Evolutionary conservation across 345 rosid species (phyloP), one percentile per base, ranked within the genome.

Genomic region (Angophora floribunda): DNA sequence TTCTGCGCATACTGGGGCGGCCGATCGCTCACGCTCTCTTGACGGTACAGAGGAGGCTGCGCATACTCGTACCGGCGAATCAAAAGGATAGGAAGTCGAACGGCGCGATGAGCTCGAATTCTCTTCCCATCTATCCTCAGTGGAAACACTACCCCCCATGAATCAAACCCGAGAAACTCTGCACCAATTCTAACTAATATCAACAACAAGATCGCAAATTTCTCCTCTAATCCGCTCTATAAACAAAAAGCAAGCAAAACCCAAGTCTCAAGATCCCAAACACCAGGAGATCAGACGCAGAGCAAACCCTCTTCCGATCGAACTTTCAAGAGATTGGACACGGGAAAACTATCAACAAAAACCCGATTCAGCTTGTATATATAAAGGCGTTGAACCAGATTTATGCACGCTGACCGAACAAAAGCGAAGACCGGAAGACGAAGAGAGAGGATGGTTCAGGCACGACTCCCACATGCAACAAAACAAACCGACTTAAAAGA

Each of bases 141-240:
- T 95, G 7, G 99, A 96, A 89, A 87, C 93, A 84, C 88, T 93
- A 44, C 90, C 89, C 70, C 99, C 99, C 99, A 97, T 97, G 90
- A 86, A 9, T 75, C 26, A 75, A 75, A 19, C 82, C 26, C 7
- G 22, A 75, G 82, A 75, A 75, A 75, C 47, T 75, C 82, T 36
- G 82, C 82, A 75, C 45, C 82, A 41, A 75, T 75, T 75, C 49
- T 75, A 75, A 17, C 47, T 17, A 3, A 10, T 75, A 26, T 75
- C 82, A 75, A 41, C 82, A 36, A 36, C 49, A 36, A 70, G 41
- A 70, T 70, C 26, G 47, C 80, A 41, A 67, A 36, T 32, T 32
- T 17, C 45, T 67, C 24, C 45, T 67, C 45, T 16, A 32, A 8
- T 30, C 45, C 45, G 45, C 80, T 36, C 45, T 67, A 67, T 5